Evolutionary conservation across 192 early-diverging fungal species (phyloP), one percentile per base, ranked within the genome.

Genomic region (Lobosporangium transversale): DNA sequence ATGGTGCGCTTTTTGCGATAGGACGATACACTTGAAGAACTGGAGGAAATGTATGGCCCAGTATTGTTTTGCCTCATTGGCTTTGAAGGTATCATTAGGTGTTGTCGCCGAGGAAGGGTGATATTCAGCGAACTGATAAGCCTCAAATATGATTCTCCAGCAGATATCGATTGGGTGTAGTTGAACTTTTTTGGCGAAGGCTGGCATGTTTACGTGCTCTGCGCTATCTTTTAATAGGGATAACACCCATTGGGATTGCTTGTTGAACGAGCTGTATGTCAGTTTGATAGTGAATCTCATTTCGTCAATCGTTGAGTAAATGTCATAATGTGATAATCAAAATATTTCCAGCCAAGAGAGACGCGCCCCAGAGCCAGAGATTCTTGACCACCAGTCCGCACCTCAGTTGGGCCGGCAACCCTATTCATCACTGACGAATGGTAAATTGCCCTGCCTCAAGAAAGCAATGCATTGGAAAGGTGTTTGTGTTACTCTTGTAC

Each of bases 391-490:
- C 57, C 40, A 45, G 57, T 58, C 57, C 57, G 43, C 57, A 58
- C 57, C 58, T 21, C 58, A 49, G 29, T 45, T 49, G 58, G 2
- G 44, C 58, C 31, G 20, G 58, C 27, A 18, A 60, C 45, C 58
- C 58, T 32, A 60, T 60, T 48, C 43, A 58, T 58, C 40, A 58
- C 58, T 48, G 45, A 60, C 27, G 58, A 58, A 43, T 58, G 56
- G 56, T 58, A 58, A 58, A 58, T 58, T 27, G 7, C n/a, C 56
- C 12, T 9, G 12, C 26, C 23, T 58, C 56, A 36, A 60, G 58
- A 30, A 60, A 37, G 58, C 45, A 60, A 23, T 60, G 58, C 58
- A 60, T 60, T 49, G 58, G 58, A 60, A 48, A 48, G 58, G 30
- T 60, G 58, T 60, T 49, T 58, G 45, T 60, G 24, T 20, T 45